phyloP scores from a whole-genome alignment of 305 asterid species.

The Solanum hybrid region DNA sequence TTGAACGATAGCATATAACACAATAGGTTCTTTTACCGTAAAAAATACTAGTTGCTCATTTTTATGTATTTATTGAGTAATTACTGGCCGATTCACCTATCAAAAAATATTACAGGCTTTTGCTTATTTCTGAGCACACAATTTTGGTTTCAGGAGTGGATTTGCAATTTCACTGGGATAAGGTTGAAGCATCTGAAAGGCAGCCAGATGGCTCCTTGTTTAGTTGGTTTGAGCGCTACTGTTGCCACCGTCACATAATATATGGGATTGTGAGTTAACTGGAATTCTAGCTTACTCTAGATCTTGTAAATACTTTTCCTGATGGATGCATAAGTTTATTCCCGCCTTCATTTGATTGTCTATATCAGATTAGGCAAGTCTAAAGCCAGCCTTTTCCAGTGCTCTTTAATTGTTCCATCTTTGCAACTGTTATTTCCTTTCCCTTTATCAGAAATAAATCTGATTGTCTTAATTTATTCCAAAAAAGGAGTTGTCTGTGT shows the following conservation, averaged over 20 bases:
- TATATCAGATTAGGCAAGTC: background rate
- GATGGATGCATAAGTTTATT: background rate
- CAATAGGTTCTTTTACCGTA: background rate
- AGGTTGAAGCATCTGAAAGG: constrained; percentile 63
- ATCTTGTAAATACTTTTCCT: background rate
- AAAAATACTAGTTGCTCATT: background rate
- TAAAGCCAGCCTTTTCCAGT: background rate
- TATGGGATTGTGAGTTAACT: constrained; percentile 58
- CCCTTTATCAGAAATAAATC: background rate
- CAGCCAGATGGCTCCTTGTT: constrained; percentile 94
- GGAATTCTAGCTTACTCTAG: background rate
- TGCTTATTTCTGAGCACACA: background rate
- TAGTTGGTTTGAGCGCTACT: constrained; percentile 89
- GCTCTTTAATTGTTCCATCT: background rate
- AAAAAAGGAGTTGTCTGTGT: background rate
- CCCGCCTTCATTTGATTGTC: background rate
- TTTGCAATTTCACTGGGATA: constrained; percentile 81
- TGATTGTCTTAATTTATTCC: background rate
- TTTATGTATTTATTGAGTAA: background rate
- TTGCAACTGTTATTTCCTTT: background rate
- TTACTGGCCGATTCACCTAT: background rate
- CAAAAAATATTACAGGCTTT: background rate
- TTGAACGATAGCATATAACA: background rate
- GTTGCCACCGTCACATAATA: constrained; percentile 61
- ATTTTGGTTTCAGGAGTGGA: constrained; percentile 60